These are phyloP conservation scores for Ustilago tritici DNA, from an alignment of 1,284 basidiomycete genomes.

Conservation along the genomic window DNA sequence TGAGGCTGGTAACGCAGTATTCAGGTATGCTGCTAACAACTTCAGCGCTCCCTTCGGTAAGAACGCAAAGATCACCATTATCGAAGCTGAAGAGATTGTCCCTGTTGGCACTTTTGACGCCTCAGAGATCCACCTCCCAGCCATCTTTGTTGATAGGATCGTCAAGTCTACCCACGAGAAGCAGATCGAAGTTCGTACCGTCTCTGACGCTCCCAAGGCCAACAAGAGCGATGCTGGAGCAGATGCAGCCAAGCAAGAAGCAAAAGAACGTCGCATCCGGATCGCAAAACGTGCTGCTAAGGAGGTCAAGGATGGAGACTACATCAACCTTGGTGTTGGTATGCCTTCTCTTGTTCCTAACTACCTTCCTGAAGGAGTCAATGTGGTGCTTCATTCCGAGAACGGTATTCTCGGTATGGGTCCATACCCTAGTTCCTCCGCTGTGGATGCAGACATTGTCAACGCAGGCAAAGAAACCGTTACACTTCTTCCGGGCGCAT, in stretches of 20 bases:
- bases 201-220: slow-evolving; percentile 48
- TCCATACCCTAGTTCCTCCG: slow-evolving; percentile 58
- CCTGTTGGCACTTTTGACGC: slow-evolving; percentile 57
- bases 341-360: slow-evolving; percentile 66
- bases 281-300: slow-evolving; percentile 63
- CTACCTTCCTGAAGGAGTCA: slow-evolving; percentile 63
- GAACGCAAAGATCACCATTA: slow-evolving; percentile 65
- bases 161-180: slow-evolving; percentile 56
- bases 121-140: slow-evolving; percentile 62
- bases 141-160: slow-evolving; percentile 64
- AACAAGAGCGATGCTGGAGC: slow-evolving; percentile 1
- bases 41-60: slow-evolving; percentile 65
- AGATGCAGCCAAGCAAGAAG: slow-evolving; percentile 46
- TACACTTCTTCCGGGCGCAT: slow-evolving; percentile 84
- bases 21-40: slow-evolving; percentile 68
- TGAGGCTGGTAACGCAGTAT: slow-evolving; percentile 74
- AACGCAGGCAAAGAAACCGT: slow-evolving; percentile 90
- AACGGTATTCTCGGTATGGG: slow-evolving; percentile 68
- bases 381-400: slow-evolving; percentile 63
- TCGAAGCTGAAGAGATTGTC: slow-evolving; percentile 68
- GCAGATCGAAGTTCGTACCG: slow-evolving; percentile 61
- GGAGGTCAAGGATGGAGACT: slow-evolving; percentile 65
- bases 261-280: slow-evolving; percentile 35
- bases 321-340: slow-evolving; percentile 67
- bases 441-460: slow-evolving; percentile 69